Conservation (phyloP, 2,329 filamentous ascomycete species). For the Hirsutella thompsonii region DNA sequence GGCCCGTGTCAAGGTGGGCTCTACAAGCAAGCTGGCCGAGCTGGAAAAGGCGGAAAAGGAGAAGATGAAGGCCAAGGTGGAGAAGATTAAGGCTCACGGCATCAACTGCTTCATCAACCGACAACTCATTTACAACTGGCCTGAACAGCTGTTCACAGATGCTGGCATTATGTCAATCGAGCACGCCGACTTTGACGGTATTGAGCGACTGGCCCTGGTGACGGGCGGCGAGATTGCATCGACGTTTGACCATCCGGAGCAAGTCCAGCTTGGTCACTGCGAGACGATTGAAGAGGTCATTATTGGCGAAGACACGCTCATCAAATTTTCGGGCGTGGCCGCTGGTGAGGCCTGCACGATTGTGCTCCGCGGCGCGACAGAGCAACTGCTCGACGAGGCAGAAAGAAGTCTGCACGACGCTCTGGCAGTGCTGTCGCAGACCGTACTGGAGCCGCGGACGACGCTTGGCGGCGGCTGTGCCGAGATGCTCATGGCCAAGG, state of each 20-base stretch:
- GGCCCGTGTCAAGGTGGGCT: constrained; percentile 89
- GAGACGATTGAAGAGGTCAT: constrained; percentile 96
- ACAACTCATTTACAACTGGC: constrained; percentile 99
- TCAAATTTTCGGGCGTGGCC: constrained; percentile 93
- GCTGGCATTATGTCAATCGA: constrained; percentile 97
- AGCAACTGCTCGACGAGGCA: constrained; percentile 92
- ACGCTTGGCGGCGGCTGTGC: constrained; percentile 92
- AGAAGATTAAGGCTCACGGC: constrained; percentile 95
- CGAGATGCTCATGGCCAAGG: constrained; percentile 99
- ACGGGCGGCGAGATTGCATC: constrained; percentile 96
- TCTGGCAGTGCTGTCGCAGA: constrained; percentile 90
- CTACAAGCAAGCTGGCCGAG: constrained; percentile 94
- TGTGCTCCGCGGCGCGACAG: constrained; percentile 88
- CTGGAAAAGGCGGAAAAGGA: constrained; percentile 96
- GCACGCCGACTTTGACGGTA: constrained; percentile 97
- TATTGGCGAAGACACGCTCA: constrained; percentile 93
- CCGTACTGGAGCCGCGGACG: constrained; percentile 84
- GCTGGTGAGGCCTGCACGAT: constrained; percentile 93
- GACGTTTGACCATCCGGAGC: constrained; percentile 95
- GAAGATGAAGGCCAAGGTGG: constrained; percentile 99
- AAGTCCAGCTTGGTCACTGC: constrained; percentile 90
- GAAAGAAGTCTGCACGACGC: constrained; percentile 95
- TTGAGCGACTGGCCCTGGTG: constrained; percentile 86
- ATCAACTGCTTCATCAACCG: constrained; percentile 99
- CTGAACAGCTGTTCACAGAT: constrained; percentile 95